Evolutionary conservation across 176 grass and related monocot genomes (phyloP), one percentile per base, ranked within the genome.

Genomic region (Rhynchospora tenuis): DNA sequence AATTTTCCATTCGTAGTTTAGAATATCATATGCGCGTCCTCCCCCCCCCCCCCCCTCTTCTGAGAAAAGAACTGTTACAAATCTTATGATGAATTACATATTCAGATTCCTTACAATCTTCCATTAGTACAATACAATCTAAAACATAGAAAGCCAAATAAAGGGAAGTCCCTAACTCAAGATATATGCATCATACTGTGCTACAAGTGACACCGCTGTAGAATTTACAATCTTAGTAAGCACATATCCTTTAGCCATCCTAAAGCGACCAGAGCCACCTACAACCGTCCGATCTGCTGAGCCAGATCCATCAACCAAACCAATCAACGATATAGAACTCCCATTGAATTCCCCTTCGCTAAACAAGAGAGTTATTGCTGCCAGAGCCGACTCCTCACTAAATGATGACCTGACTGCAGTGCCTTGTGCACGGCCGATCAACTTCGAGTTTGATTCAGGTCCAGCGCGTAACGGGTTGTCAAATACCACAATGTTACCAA

Each of bases 211-310:
- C 24, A 57, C 54, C 8, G 82, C 82, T 0, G 64, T 84, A 73
- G 82, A 84, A 59, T 73, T 84, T 47, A 84, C 82, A 58, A 84
- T 59, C 64, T 84, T 84, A 43, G 82, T 73, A 26, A 84, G 82
- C 31, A 60, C 48, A 20, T 84, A 84, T 48, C 82, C 82, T 73
- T 73, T 74, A 17, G 82, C 82, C 82, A 84, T 84, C 65, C 63
- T 59, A 84, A 84, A 84, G 15, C 13, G 64, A 43, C 82, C 66
- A 0, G 51, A 15, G 7, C 82, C 46, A 3, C 82, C 66, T 29
- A 73, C 54, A 17, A 84, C 65, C 14, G 48, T 84, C 2, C 82
- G 66, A 60, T 84, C 82, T 0, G 65, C 66, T 12, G 66, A 74
- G 22, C 65, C 82, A 4, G 82, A 73, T 72, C 66, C 82, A 73